Evolutionary conservation across 176 grass and related monocot genomes (phyloP).

Genomic region (Secale cereale): DNA sequence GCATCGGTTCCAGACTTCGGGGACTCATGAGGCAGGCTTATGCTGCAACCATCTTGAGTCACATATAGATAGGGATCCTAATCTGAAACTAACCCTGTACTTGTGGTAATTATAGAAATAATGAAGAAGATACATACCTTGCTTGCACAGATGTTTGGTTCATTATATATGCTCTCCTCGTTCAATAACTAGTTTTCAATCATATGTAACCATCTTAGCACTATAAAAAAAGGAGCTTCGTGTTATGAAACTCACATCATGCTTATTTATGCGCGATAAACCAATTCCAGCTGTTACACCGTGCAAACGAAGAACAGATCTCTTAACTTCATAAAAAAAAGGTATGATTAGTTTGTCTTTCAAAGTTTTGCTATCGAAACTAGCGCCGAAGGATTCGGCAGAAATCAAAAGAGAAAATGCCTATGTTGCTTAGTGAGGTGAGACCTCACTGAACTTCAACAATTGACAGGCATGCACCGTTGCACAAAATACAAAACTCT

Average conservation of each 20-base stretch:
- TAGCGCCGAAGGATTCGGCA: neutral
- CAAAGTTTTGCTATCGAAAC: neutral
- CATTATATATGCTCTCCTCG: too few species aligned
- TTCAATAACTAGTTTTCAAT: too few species aligned
- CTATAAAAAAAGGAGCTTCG: too few species aligned
- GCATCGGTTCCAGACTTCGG: neutral
- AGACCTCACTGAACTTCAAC: neutral
- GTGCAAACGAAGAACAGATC: neutral
- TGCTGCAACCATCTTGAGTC: neutral
- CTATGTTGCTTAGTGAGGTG: neutral
- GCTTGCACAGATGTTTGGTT: too few species aligned
- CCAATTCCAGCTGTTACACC: neutral
- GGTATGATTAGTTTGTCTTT: neutral
- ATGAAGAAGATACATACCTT: too few species aligned
- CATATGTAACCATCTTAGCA: too few species aligned
- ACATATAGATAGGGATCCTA: conserved; percentile 24
- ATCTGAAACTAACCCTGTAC: neutral
- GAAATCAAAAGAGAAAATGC: neutral
- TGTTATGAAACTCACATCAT: too few species aligned
- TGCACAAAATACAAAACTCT: neutral
- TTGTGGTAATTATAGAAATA: too few species aligned
- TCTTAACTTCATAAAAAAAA: neutral
- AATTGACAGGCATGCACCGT: neutral
- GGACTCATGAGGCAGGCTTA: neutral
- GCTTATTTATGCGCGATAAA: too few species aligned